Percentiles rank a stretch among this genome's conserved stretches.
Conservation (phyloP, 2,329 filamentous ascomycete genomes). For the Akanthomyces uredinophilus region DNA sequence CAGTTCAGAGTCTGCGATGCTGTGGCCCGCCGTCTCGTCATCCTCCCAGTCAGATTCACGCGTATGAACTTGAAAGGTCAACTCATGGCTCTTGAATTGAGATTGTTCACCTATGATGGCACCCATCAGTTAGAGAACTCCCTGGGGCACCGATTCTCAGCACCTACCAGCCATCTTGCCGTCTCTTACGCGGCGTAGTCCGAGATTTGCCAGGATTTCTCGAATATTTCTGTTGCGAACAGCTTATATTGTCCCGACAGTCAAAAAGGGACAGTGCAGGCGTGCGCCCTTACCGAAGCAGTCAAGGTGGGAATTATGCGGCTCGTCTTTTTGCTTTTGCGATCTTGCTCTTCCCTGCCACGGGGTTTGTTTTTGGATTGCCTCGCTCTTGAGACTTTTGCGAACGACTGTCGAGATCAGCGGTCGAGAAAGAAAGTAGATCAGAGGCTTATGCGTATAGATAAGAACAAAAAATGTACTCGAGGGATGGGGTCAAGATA, state of each 20-base stretch:
- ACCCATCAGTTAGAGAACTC: neutral
- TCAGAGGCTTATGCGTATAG: neutral
- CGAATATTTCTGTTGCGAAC: neutral
- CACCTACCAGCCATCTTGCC: slow-evolving; percentile 11
- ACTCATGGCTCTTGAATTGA: slow-evolving; percentile 11
- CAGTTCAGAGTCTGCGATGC: slow-evolving; percentile 18
- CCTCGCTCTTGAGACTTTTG: neutral
- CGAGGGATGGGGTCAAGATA: neutral
- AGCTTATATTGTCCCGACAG: too few species aligned
- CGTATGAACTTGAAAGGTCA: slow-evolving; percentile 18
- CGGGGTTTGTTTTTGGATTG: neutral
- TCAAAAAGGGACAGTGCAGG: neutral
- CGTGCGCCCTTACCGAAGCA: neutral
- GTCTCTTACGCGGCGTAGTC: neutral
- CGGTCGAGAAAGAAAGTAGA: neutral
- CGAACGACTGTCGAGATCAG: neutral
- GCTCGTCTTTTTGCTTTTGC: neutral
- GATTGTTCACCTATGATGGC: neutral
- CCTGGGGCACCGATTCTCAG: neutral
- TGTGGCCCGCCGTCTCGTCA: slow-evolving; percentile 13
- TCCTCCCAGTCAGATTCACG: slow-evolving; percentile 19
- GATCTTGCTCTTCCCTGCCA: neutral
- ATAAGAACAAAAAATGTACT: neutral
- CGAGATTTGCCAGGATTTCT: neutral
- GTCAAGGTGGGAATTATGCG: neutral